phyloP scores from a whole-genome alignment of 441 rosid species.

The Erodium trifolium region DNA sequence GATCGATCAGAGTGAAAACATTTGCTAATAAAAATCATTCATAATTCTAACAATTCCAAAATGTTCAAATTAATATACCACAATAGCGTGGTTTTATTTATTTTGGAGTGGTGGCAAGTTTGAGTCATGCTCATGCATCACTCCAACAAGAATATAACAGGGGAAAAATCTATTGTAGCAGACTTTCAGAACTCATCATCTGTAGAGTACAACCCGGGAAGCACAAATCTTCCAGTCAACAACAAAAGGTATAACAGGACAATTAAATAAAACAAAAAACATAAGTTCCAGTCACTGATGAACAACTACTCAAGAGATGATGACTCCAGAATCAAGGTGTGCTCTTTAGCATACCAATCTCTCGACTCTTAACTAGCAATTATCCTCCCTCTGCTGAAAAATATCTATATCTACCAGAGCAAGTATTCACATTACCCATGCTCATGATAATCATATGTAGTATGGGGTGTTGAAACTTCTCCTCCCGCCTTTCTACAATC shows the following conservation, averaged over 20 bases:
- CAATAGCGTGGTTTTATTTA: background rate
- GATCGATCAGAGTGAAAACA: too few species aligned
- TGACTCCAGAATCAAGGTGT: constrained; percentile 15
- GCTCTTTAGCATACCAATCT: constrained; percentile 21
- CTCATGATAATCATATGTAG: constrained; percentile 11
- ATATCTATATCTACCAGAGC: constrained; percentile 20
- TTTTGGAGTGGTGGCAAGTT: background rate
- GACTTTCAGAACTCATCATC: constrained; percentile 14
- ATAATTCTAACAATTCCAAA: too few species aligned
- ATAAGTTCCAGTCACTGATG: constrained; percentile 13
- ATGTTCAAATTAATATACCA: background rate
- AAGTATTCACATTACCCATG: constrained; percentile 20
- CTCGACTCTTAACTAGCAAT: constrained; percentile 12
- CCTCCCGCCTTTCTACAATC: constrained; percentile 6
- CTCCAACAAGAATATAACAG: background rate
- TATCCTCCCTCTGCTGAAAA: constrained; percentile 14
- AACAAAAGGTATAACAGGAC: constrained; percentile 7
- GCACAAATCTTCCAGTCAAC: constrained; percentile 16
- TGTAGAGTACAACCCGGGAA: constrained; percentile 14
- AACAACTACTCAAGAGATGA: constrained; percentile 18
- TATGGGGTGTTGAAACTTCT: constrained; percentile 9
- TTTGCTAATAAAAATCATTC: too few species aligned
- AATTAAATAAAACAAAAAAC: background rate
- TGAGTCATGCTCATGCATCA: constrained; percentile 1
- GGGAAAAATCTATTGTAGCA: constrained; percentile 19